Conservation (phyloP, 352 stramenopile species). For the Phytopythium vexans region DNA sequence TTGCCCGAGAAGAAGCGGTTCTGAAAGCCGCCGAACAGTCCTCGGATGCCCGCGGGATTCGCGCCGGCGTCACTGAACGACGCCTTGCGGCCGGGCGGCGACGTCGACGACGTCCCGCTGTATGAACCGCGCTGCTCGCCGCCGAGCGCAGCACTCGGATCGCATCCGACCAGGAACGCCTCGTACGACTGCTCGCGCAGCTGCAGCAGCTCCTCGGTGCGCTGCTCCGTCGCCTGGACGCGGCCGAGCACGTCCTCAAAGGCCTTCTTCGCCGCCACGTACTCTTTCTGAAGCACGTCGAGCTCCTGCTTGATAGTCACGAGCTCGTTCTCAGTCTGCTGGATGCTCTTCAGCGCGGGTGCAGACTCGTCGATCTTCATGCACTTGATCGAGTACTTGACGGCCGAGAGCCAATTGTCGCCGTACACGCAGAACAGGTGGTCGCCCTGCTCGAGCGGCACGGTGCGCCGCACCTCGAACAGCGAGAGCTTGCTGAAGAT, state of each 20-base stretch:
- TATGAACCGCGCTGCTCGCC: slow-evolving; percentile 21
- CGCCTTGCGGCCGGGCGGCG: slow-evolving; percentile 25
- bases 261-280: slow-evolving; percentile 67
- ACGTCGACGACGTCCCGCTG: slow-evolving; percentile 20
- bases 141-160: slow-evolving; percentile 20
- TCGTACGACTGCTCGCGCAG: slow-evolving; percentile 76
- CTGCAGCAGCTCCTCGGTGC: slow-evolving; percentile 71
- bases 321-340: slow-evolving; percentile 72
- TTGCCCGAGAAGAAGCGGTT: slow-evolving; percentile 74
- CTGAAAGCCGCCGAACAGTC: slow-evolving; percentile 67
- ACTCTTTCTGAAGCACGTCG: slow-evolving; percentile 77
- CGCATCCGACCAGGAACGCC: slow-evolving; percentile 61
- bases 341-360: slow-evolving; percentile 54
- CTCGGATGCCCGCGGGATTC: slow-evolving; percentile 42
- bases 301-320: slow-evolving; percentile 76
- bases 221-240: slow-evolving; percentile 66
- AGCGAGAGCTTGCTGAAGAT: slow-evolving; percentile 83
- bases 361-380: slow-evolving; percentile 71
- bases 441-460: slow-evolving; percentile 72
- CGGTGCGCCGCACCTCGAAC: slow-evolving; percentile 80
- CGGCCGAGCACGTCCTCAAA: slow-evolving; percentile 72
- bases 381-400: slow-evolving; percentile 88
- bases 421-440: slow-evolving; percentile 87
- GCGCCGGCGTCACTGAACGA: slow-evolving; percentile 30
- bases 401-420: slow-evolving; percentile 86